phyloP scores from a whole-genome alignment of 2,329 filamentous ascomycete species.

The Paraconiothyrium brasiliense region DNA sequence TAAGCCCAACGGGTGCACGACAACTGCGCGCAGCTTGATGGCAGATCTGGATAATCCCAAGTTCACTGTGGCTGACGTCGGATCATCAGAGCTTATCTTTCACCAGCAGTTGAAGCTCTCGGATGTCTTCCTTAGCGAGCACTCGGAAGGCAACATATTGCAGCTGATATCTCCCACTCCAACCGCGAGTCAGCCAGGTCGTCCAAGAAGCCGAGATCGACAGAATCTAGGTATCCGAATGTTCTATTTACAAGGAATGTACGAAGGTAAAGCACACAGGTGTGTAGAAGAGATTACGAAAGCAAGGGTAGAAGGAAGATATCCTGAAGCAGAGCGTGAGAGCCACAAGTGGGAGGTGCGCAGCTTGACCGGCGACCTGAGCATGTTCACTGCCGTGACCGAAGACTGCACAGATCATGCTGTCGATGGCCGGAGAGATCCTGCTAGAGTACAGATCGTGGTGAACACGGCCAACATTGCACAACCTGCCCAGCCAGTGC shows the following conservation, averaged over 20 bases:
- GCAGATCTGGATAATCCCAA: constrained; percentile 86
- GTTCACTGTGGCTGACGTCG: constrained; percentile 44
- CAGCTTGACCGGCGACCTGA: constrained; percentile 66
- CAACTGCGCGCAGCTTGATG: constrained; percentile 79
- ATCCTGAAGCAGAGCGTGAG: constrained; percentile 84
- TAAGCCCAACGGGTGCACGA: constrained; percentile 70
- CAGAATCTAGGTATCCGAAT: constrained; percentile 47
- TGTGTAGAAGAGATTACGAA: constrained; percentile 87
- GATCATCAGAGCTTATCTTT: constrained; percentile 73
- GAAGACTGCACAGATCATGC: constrained; percentile 73
- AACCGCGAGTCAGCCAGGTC: constrained; percentile 34
- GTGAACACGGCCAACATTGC: constrained; percentile 74
- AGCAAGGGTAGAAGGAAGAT: constrained; percentile 85
- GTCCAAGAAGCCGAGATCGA: constrained; percentile 45
- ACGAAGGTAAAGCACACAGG: constrained; percentile 79
- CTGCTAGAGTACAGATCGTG: constrained; percentile 76
- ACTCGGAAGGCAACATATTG: constrained; percentile 66
- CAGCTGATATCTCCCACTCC: constrained; percentile 71
- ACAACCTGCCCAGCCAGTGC: constrained; percentile 57
- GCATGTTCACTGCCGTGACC: constrained; percentile 72
- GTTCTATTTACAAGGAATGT: constrained; percentile 76
- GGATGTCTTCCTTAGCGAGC: constrained; percentile 76
- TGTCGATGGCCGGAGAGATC: constrained; percentile 71
- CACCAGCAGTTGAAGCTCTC: constrained; percentile 75
- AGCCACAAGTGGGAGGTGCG: constrained; percentile 82